Evolutionary conservation across 768 basidiomycete species (phyloP), one percentile per base, ranked within the genome.

Genomic region (Kwoniella sp.): DNA sequence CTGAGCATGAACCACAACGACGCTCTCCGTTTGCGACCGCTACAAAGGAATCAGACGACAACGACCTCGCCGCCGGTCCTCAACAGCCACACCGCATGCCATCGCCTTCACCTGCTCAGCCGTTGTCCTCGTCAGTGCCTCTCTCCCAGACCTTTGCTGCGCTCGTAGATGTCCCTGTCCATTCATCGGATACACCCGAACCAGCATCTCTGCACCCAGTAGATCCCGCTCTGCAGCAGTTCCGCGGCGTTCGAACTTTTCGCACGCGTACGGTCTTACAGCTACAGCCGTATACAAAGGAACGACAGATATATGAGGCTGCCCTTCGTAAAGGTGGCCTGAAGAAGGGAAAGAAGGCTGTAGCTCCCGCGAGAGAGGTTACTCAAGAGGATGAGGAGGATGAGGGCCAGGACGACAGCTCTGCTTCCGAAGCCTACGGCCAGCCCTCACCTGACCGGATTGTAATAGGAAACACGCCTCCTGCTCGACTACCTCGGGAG

Each of bases 251-350:
- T 9, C 45, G 70, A 14, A 70, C 66, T 0, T 71, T 73, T 28
- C 65, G 72, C 11, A 69, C 63, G 0, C 57, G 72, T 9, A 73
- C 72, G 0, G 62, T 62, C 1, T 56, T 73, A 3, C 72, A 73
- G 40, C 54, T 73, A 1, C 72, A 73, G 41, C 72, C 72, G 2
- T 73, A 73, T 43, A 71, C 70, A 5, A 57, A 57, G 28, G 72
- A 73, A 41, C 48, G 62, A 25, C 60, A 63, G 48, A 60, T 64
- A 6, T 73, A 73, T 52, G 62, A 62, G 38, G 66, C 70, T n/a
- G 60, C 55, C 5, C 46, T 73, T 14, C 58, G 68, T 1, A 57
- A 60, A 45, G 71, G 71, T 2, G 71, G 71, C 5, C 47, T 70
- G 32, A 63, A 62, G 22, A 60, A 60, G 34, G 62, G 51, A 8